Conservation (phyloP, 371 early-diverging fungal genomes). For the Umbelopsis sp. region DNA sequence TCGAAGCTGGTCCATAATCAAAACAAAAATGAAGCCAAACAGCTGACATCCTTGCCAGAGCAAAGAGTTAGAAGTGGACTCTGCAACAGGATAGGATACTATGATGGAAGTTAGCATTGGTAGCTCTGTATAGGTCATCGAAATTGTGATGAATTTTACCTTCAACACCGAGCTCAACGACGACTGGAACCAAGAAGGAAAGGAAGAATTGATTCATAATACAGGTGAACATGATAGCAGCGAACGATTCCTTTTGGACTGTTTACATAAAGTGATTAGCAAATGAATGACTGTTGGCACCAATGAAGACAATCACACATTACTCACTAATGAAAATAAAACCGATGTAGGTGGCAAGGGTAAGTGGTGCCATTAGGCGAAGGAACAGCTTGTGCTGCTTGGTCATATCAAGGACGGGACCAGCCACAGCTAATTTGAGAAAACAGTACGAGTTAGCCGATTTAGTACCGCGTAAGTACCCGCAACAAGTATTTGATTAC, state of each 20-base stretch:
- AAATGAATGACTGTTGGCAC: not conserved
- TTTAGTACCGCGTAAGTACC: not conserved
- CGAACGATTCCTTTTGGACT: constrained; percentile 26
- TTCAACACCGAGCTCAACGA: constrained; percentile 25
- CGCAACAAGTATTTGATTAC: not conserved
- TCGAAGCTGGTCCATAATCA: constrained; percentile 25
- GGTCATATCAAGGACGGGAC: not conserved
- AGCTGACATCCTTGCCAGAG: constrained; percentile 28
- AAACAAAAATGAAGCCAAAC: constrained; percentile 23
- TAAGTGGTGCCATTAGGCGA: constrained; percentile 21
- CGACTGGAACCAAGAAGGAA: constrained; percentile 26
- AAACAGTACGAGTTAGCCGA: not conserved
- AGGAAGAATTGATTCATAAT: constrained; percentile 26
- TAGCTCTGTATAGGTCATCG: not conserved
- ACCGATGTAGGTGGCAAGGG: constrained; percentile 20
- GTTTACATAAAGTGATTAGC: not conserved
- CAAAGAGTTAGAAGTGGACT: constrained; percentile 23
- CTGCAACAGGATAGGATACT: constrained; percentile 28
- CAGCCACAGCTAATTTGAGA: constrained; percentile 21
- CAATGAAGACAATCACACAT: not conserved
- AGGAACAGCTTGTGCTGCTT: constrained; percentile 22
- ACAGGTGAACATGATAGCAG: constrained; percentile 20
- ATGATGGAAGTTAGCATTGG: not conserved
- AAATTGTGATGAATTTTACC: constrained; percentile 11
- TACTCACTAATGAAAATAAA: constrained; percentile 26